Conservation (phyloP, 345 rosid species). For the Geranium brycei region DNA sequence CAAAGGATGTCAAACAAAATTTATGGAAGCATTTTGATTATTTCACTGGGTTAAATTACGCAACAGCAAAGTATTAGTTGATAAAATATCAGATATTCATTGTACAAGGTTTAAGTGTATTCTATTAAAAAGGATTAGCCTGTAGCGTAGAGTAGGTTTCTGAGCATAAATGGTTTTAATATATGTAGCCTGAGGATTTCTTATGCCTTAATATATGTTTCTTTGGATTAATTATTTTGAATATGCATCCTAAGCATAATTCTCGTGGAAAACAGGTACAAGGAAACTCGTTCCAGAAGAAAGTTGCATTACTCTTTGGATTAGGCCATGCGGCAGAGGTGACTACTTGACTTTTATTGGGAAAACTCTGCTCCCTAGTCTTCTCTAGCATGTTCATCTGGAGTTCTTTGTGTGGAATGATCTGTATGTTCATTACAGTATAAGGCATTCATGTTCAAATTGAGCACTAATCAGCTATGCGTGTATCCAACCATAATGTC, state of each 20-base stretch:
- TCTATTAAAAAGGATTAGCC: not conserved
- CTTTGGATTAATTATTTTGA: not conserved
- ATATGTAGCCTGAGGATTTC: not conserved
- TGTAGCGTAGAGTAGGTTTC: not conserved
- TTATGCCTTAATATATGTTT: not conserved
- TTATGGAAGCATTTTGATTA: not conserved
- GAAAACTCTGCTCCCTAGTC: no score
- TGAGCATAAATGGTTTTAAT: not conserved
- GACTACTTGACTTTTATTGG: conserved; percentile 12
- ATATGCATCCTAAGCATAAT: not conserved
- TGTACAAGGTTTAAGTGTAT: not conserved
- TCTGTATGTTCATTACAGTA: not conserved
- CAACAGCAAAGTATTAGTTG: not conserved
- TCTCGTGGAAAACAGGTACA: conserved; percentile 40
- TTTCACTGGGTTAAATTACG: not conserved
- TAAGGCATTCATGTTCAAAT: not conserved
- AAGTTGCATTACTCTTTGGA: conserved; percentile 77
- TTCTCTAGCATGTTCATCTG: no score
- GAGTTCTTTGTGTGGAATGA: not conserved
- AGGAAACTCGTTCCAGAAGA: conserved; percentile 97
- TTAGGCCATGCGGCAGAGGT: conserved; percentile 65
- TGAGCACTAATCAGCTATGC: not conserved
- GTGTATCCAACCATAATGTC: no score
- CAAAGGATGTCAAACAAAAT: not conserved
- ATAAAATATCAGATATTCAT: not conserved